A percentile compares a stretch with the other conserved stretches of the same genome.
Conservation (phyloP, 2,329 filamentous ascomycete species). For the Trichocomaceae sp. region DNA sequence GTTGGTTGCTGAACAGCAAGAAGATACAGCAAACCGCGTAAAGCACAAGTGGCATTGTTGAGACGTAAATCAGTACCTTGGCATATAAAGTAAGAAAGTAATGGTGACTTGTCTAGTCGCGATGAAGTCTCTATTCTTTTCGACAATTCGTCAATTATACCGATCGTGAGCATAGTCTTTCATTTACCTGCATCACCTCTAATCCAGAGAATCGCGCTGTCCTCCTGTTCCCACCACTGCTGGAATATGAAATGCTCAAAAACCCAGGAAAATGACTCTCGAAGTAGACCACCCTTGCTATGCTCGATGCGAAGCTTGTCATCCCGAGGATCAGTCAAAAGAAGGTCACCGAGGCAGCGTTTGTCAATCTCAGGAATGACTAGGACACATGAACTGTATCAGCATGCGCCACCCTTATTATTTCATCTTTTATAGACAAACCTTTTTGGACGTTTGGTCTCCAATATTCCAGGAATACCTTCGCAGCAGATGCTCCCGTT, state of each 20-base stretch:
- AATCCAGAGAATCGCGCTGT: slow-evolving; percentile 27
- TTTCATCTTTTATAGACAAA: too few relatives aligned
- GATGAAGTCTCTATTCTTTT: slow-evolving; percentile 31
- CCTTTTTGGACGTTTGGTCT: too few relatives aligned
- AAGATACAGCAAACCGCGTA: slow-evolving; percentile 41
- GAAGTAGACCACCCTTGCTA: background rate
- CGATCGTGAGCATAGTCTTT: slow-evolving; percentile 33
- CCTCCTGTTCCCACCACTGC: background rate
- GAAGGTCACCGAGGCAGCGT: slow-evolving; percentile 15
- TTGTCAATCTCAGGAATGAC: background rate
- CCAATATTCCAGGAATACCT: too few relatives aligned
- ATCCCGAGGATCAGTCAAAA: slow-evolving; percentile 2
- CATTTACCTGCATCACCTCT: slow-evolving; percentile 30
- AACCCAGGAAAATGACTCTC: background rate
- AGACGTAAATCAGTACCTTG: slow-evolving; percentile 33
- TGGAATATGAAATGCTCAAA: background rate
- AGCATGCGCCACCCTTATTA: too few relatives aligned
- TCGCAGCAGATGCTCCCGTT: too few relatives aligned
- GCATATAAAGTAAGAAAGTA: slow-evolving; percentile 31
- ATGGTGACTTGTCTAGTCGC: slow-evolving; percentile 19
- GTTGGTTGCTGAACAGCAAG: slow-evolving; percentile 22
- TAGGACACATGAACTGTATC: too few relatives aligned
- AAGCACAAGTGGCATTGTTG: slow-evolving; percentile 35
- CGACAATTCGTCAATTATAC: slow-evolving; percentile 31
- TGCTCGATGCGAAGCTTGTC: background rate